Percentiles rank a stretch among this genome's conserved stretches.
Conservation (phyloP, 768 basidiomycete species). For the Auriscalpium orientale region DNA sequence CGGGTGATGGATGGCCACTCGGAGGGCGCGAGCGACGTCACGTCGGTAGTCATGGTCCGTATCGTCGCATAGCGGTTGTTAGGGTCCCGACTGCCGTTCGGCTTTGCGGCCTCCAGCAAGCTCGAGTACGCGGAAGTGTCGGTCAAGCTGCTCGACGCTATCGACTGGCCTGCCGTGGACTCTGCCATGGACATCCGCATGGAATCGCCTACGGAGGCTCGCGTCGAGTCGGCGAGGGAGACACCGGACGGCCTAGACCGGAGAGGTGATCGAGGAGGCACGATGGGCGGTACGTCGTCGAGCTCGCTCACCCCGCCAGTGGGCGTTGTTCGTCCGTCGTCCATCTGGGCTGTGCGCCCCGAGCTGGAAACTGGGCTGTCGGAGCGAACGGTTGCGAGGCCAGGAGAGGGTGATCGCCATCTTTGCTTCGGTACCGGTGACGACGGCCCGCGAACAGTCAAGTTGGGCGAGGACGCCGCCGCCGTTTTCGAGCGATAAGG, state of each 20-base stretch:
- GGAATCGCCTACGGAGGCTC: conserved; percentile 22
- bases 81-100: conserved; percentile 28
- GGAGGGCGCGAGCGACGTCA: conserved; percentile 48
- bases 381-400: conserved; percentile 7
- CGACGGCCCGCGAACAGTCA: conserved; percentile 26
- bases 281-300: conserved; percentile 33
- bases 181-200: conserved; percentile 28
- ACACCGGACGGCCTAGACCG: conserved; percentile 29
- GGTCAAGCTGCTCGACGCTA: conserved; percentile 54
- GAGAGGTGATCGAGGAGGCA: conserved; percentile 46
- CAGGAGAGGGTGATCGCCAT: background rate
- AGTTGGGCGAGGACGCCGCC: conserved; percentile 58
- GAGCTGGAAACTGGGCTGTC: conserved; percentile 14
- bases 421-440: background rate
- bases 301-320: conserved; percentile 22
- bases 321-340: conserved; percentile 12
- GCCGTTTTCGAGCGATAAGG: conserved; percentile 30
- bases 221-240: conserved; percentile 6
- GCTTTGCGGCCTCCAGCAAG: conserved; percentile 39
- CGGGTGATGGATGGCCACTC: conserved; percentile 59
- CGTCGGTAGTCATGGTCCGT: conserved; percentile 74
- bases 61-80: conserved; percentile 70
- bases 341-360: conserved; percentile 23
- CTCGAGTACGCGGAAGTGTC: conserved; percentile 54
- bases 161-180: conserved; percentile 49